Evolutionary conservation across 1,284 basidiomycete genomes (phyloP), one percentile per base, ranked within the genome.

Genomic region (Nidula niveotomentosa): DNA sequence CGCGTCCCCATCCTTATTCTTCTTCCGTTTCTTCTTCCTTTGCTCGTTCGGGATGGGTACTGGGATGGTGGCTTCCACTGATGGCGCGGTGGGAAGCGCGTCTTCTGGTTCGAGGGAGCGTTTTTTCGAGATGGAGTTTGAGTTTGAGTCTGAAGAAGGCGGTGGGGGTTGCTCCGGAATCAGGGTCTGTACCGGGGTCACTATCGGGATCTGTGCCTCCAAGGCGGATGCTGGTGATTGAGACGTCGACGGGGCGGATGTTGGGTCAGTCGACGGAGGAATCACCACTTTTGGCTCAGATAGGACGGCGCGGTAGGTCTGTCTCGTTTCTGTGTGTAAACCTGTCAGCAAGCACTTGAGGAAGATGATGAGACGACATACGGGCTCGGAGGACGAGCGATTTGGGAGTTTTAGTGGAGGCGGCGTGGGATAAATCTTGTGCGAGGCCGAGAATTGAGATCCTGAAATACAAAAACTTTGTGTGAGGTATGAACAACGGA

Each of bases 361-460:
- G 18, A 9, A 37, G 35, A 48, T 8, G 18, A 7, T 36, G 35
- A 37, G n/a, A 18, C 50, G 13, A 77, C 89, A 62, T 63, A 91
- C 90, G 84, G n/a, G 90, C 86, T 53, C 88, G 82, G 33, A 90
- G 67, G 2, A 90, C 74, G 1, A 91, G 69, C 0, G 86, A 84
- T 63, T 88, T 88, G 0, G 88, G 82, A 0, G 76, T 76, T 49
- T 77, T 80, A 0, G 86, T 81, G 1, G 81, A 75, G 6, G 86
- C 80, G 51, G 81, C 80, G 61, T 88, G 84, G 0, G 88, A 84
- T 12, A 77, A 69, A 62, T 91, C 81, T 64, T 87, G 86, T 0
- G 86, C 70, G 18, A 92, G 67, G 4, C 84, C 89, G 7, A 91
- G 76, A 2, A 93, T 63, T 0, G 84, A 76, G 8, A 89, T 79